These are phyloP conservation scores for Fraxinus latifolia DNA, from an alignment of 305 asterid genomes.

Conservation along the genomic window DNA sequence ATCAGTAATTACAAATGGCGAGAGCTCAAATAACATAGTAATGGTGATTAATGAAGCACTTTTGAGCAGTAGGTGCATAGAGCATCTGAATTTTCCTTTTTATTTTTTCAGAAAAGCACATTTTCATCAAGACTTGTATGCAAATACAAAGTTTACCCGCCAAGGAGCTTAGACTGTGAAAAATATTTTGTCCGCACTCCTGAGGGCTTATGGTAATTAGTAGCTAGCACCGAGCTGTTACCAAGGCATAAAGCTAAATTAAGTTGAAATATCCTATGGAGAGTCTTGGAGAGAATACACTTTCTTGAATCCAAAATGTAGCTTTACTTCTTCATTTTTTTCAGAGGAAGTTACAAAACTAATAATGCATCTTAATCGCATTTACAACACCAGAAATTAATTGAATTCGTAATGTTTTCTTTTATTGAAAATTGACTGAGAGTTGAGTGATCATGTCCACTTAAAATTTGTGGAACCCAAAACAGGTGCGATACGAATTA, in stretches of 20 bases:
- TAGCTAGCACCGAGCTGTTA: background rate
- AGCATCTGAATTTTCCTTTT: background rate
- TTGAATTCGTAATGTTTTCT: background rate
- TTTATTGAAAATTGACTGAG: background rate
- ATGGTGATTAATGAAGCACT: background rate
- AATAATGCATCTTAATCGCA: background rate
- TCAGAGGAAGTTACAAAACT: background rate
- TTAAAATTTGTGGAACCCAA: background rate
- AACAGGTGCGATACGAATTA: background rate
- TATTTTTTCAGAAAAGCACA: background rate
- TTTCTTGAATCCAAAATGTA: background rate
- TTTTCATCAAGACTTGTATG: background rate
- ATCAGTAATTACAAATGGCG: background rate
- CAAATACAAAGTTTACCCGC: background rate
- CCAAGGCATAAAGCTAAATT: background rate
- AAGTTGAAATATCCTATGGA: background rate
- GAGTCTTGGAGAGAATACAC: background rate
- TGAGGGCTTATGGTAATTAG: background rate
- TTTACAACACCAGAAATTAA: background rate
- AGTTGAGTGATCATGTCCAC: background rate
- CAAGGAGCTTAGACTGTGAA: background rate
- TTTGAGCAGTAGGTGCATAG: background rate
- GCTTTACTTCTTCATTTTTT: background rate
- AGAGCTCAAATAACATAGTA: constrained; percentile 2
- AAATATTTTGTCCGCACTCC: background rate